Evolutionary conservation across 768 basidiomycete species (phyloP).

Genomic region (Podaxis pistillaris): DNA sequence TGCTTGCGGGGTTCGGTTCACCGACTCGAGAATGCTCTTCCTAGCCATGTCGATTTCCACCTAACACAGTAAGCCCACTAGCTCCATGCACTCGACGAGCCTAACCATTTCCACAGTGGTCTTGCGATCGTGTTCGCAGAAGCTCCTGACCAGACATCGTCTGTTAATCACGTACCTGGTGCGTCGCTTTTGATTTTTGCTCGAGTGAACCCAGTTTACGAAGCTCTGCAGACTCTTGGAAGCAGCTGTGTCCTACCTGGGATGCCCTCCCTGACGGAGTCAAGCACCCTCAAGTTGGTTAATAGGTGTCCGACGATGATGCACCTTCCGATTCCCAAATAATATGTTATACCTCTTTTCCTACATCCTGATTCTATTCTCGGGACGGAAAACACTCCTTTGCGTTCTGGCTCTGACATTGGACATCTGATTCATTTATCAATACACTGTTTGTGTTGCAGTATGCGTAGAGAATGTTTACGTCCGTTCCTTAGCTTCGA

Average conservation of each 20-base stretch:
- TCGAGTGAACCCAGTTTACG: background rate
- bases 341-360: background rate
- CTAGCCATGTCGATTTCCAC: conserved; percentile 14
- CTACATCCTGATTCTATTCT: background rate
- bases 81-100: background rate
- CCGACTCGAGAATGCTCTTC: background rate
- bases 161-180: conserved; percentile 7
- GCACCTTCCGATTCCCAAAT: background rate
- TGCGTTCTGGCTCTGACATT: background rate
- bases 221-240: conserved; percentile 18
- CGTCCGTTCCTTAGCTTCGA: too few relatives aligned
- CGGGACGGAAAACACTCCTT: background rate
- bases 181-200: background rate
- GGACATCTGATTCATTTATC: background rate
- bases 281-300: background rate
- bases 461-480: too few relatives aligned
- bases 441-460: background rate
- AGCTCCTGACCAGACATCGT: conserved; percentile 18
- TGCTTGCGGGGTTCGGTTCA: background rate
- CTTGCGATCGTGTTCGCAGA: conserved; percentile 35
- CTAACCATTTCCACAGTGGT: conserved; percentile 22
- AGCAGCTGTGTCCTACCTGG: conserved; percentile 24
- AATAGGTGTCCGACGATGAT: background rate
- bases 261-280: conserved; percentile 16
- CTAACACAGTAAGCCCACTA: background rate